These are phyloP conservation scores for Dimocarpus longan DNA, from an alignment of 345 rosid genomes.

Conservation along the genomic window DNA sequence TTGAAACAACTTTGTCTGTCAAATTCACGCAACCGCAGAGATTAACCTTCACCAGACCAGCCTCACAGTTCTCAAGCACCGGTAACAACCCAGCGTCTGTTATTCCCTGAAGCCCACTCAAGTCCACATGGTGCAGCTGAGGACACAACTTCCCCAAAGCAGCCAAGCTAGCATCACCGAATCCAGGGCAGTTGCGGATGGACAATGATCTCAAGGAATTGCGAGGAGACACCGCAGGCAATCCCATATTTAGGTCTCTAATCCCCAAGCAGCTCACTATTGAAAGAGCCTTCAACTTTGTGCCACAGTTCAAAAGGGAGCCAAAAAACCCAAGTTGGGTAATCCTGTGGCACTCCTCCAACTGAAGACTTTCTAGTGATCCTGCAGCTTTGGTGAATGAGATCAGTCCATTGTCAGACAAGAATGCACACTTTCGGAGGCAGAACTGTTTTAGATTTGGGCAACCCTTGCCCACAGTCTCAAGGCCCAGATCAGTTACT, in stretches of 20 bases:
- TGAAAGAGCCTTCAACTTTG: conserved; percentile 67
- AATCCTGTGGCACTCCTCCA: conserved; percentile 96
- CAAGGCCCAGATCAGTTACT: conserved; percentile 73
- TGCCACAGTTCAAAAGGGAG: conserved; percentile 69
- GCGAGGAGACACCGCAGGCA: conserved; percentile 45
- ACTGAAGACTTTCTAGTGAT: conserved; percentile 73
- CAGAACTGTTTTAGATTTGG: conserved; percentile 69
- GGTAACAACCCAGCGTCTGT: conserved; percentile 78
- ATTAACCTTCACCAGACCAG: conserved; percentile 78
- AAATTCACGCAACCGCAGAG: conserved; percentile 71
- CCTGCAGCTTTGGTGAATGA: conserved; percentile 63
- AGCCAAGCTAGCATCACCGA: conserved; percentile 69
- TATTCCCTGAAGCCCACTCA: conserved; percentile 63
- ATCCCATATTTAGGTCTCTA: conserved; percentile 50
- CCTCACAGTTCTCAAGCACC: conserved; percentile 51
- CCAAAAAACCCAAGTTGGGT: conserved; percentile 87
- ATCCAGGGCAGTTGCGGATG: conserved; percentile 82
- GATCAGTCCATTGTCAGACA: conserved; percentile 83
- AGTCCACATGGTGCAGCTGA: conserved; percentile 63
- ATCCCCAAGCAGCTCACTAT: conserved; percentile 74
- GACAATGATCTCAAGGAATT: conserved; percentile 59
- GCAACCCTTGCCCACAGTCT: conserved; percentile 78
- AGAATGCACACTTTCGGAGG: conserved; percentile 52
- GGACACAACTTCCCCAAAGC: conserved; percentile 79
- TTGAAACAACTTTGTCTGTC: conserved; percentile 61